Evolutionary conservation across 169 alveolate genomes (phyloP), one percentile per base, ranked within the genome.

Genomic region (Cyclospora cayetanensis): DNA sequence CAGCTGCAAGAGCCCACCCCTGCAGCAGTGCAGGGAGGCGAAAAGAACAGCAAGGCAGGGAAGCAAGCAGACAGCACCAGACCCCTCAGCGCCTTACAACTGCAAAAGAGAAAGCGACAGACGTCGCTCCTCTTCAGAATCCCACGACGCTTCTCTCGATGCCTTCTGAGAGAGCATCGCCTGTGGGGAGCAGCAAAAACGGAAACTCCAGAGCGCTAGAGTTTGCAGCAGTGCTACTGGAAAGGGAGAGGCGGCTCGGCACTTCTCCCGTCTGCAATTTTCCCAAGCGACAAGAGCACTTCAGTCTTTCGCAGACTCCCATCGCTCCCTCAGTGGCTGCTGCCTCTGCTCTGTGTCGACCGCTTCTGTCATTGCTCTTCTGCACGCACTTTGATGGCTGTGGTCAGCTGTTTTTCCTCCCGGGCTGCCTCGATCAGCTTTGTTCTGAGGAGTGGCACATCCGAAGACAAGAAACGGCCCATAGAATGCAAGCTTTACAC

Each of bases 141-240:
- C 37, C 82, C 82, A 70, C 1, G 31, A 1, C 3, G 25, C 82
- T 25, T 52, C 82, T n/a, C n/a, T n/a, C 4, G 53, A 27, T 15
- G 82, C 7, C 82, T 70, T 70, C 82, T 70, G 82, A 2, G 82
- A 70, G 55, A 70, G 52, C 82, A 70, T 1, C 31, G 82, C 82
- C 82, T 70, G 82, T 52, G 37, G n/a, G 82, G 55, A 70, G 82
- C 82, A 70, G 52, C 82, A 70, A 52, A 46, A 70, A 52, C 82
- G n/a, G 70, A 20, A 55, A 29, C 27, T 15, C 34, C 70, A 55
- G 25, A 20, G 9, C 70, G 34, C n/a, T 20, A 55, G 70, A 29
- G 34, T 22, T 7, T 55, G 15, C 34, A 4, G 34, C n/a, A 29
- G 7, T 46, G 60, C 60, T 15, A 15, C 15, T 46, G 60, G 7